Base-by-base conservation (phyloP, 176 grass and related monocot genomes). In the Lolium perenne region DNA sequence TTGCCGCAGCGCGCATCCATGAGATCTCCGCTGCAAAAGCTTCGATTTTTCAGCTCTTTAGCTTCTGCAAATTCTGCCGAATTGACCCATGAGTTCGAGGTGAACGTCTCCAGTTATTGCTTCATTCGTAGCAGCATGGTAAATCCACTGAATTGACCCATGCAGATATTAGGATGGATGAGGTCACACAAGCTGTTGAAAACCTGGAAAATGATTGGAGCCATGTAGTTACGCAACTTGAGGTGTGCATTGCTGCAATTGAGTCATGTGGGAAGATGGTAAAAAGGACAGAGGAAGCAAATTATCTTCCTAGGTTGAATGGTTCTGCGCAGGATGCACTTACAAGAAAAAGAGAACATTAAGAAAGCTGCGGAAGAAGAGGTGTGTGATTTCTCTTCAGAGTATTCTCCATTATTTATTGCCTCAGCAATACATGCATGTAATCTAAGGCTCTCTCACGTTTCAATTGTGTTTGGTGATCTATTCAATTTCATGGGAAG, bases 271-370 rank as follows among this genome's bases (percentile, higher is more conserved):
- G 96, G 15, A 90, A 83, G 78, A 82, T 88, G 49, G 93, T 90
- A 51, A 94, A 85, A 84, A 91, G 90, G 23, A 91, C 86, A 54
- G 90, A 94, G 72, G 93, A 98, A 78, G 84, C 86, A 25, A 92
- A 50, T 86, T 90, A 78, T 81, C 88, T 94, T 86, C 91, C 86
- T 46, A 85, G 91, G 74, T 23, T 98, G 86, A 94, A 98, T 66
- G 86, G 84, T 81, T 82, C 90, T 57, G 93, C 88, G 0, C 91
- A 95, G 71, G 93, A 98, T 89, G 82, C 80, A 11, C 74, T 95
- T 98, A 21, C 90, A 98, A 91, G 97, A 90, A 6, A 98, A 94
- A 84, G 60, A 11, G 38, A 98, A 98, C 78, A 93, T 98, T 53
- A 88, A 57, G 76, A 95, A 92, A 87, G 86, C 90, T 87, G 93